Evolutionary conservation across 441 rosid species (phyloP).

Genomic region (Pelargonium fulgidum): DNA sequence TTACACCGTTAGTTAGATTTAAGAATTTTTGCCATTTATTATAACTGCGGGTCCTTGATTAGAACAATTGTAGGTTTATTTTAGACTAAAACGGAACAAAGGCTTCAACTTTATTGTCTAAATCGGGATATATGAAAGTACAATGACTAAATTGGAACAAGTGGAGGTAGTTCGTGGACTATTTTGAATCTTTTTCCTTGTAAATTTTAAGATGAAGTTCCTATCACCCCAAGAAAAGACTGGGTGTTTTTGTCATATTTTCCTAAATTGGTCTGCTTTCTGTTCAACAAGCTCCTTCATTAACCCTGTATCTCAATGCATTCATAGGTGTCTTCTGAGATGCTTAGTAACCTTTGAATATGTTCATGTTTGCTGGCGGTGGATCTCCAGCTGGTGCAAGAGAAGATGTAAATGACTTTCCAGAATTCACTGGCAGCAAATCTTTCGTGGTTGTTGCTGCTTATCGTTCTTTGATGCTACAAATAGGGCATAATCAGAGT

Average conservation of each 20-base stretch:
- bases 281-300: slow-evolving; percentile 83
- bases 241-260: slow-evolving; percentile 11
- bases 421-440: slow-evolving; percentile 57
- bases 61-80: no score
- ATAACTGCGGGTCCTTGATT: no score
- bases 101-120: no score
- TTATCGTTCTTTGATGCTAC: slow-evolving; percentile 87
- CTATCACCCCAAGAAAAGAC: neutral
- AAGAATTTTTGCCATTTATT: no score
- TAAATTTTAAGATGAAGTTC: neutral
- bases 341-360: slow-evolving; percentile 43
- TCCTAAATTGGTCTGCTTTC: slow-evolving; percentile 80
- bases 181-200: no score
- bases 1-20: no score
- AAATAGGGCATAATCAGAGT: slow-evolving; percentile 42
- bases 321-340: slow-evolving; percentile 86
- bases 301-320: slow-evolving; percentile 76
- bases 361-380: slow-evolving; percentile 18
- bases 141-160: no score
- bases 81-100: no score
- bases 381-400: slow-evolving; percentile 68
- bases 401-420: slow-evolving; percentile 56
- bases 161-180: no score
- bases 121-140: no score
- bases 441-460: slow-evolving; percentile 60